A percentile compares a stretch with the other conserved stretches of the same genome.
phyloP scores from a whole-genome alignment of 2,329 filamentous ascomycete species.

The Chlorencoelia australis region DNA sequence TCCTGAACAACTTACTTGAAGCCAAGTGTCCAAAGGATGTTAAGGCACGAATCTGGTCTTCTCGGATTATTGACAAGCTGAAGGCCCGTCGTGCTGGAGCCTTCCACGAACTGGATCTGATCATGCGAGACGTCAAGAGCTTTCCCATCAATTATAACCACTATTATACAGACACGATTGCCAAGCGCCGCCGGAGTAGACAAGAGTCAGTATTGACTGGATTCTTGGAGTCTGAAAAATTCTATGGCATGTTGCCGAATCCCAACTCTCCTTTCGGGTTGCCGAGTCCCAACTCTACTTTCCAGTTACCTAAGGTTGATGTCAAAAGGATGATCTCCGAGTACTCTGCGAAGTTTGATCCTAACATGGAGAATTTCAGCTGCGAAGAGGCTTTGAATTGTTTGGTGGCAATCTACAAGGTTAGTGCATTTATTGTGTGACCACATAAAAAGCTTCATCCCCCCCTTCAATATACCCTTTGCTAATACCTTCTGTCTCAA shows the following conservation, averaged over 20 bases:
- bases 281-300: too few relatives aligned
- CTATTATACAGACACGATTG: slow-evolving; percentile 26
- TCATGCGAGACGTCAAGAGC: slow-evolving; percentile 20
- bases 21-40: slow-evolving; percentile 17
- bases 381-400: slow-evolving; percentile 25
- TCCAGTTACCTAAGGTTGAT: slow-evolving; percentile 7
- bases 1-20: slow-evolving; percentile 9
- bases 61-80: slow-evolving; percentile 13
- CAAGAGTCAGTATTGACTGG: slow-evolving; percentile 3
- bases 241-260: neutral
- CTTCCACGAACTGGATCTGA: slow-evolving; percentile 19
- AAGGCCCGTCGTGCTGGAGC: slow-evolving; percentile 11
- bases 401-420: slow-evolving; percentile 27
- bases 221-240: neutral
- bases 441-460: neutral
- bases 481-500: neutral
- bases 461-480: neutral
- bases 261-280: too few relatives aligned
- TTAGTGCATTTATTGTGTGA: slow-evolving; percentile 3
- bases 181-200: slow-evolving; percentile 13
- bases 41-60: slow-evolving; percentile 9
- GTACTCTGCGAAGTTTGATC: slow-evolving; percentile 6
- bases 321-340: slow-evolving; percentile 4
- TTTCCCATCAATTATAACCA: slow-evolving; percentile 30
- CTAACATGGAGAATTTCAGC: slow-evolving; percentile 23